Base-by-base conservation (phyloP, 2,329 filamentous ascomycete species). In the Apiospora phragmitis region DNA sequence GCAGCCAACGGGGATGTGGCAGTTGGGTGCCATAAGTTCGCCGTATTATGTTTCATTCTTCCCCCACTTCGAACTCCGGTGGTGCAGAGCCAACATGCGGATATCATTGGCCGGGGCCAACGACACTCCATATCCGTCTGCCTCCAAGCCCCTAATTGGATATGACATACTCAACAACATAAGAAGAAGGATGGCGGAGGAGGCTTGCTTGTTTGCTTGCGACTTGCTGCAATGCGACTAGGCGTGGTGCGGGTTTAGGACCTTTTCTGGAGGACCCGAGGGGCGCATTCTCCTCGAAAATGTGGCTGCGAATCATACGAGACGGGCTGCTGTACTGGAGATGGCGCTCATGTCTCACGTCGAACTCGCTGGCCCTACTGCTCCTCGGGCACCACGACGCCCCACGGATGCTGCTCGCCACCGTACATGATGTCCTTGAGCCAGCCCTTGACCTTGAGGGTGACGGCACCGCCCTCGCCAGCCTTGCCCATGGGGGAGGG, bases 401-500 rank as follows among this genome's bases (percentile, higher is more conserved):
- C 90, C 92, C 92, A 94, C 66, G 88, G 83, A 79, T 94, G 91
- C 71, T 90, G 78, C 77, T 87, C 88, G 71, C 87, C 87, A 72
- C 92, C 92, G 79, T 92, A 94, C 90, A 93, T 94, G 81, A 94
- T 93, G 74, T 91, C 89, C 73, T 86, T 84, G 73, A 94, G 83
- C 88, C 88, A 92, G 47, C 82, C 82, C 86, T 93, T 94, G 79
- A 94, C 83, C 80, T 85, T 84, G 75, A 81, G 77, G n/a, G 90
- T 90, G 76, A 90, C 86, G 55, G 85, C 80, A 65, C 88, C 90
- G 67, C 82, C 84, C 67, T 85, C 80, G 65, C 85, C 86, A 69
- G 85, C 81, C 68, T 83, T 81, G 68, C 86, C 87, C 84, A 91
- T 89, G 68, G 89, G 86, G 71, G 94, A 87, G 73, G 85, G 78